phyloP scores from a whole-genome alignment of 345 rosid species.

The Excoecaria agallocha region DNA sequence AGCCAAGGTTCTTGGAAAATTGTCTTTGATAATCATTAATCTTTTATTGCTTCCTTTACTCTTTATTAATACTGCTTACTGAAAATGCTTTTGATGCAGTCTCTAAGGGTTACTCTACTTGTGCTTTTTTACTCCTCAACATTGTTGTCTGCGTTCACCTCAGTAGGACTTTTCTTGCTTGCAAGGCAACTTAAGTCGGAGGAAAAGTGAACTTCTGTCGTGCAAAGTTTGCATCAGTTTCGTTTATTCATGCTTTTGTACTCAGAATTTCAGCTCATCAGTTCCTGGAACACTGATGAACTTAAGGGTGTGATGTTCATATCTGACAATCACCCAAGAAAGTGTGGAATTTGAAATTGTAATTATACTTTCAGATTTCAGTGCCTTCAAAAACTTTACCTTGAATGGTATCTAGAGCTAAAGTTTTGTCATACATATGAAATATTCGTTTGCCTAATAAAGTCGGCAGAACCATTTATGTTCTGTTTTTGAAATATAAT shows the following conservation, averaged over 20 bases:
- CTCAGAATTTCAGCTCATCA: not conserved
- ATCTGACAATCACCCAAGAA: not conserved
- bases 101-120: slow-evolving; percentile 73
- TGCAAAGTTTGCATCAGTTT: slow-evolving; percentile 12
- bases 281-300: not conserved
- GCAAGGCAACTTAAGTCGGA: slow-evolving; percentile 60
- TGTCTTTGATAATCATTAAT: not conserved
- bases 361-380: slow-evolving; percentile 4
- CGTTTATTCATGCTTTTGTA: slow-evolving; percentile 11
- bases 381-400: not conserved
- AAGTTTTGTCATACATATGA: not conserved
- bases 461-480: not conserved
- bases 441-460: not conserved
- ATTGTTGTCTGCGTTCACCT: slow-evolving; percentile 55
- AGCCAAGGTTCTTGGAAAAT: slow-evolving; percentile 54
- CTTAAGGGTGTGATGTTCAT: slow-evolving; percentile 3
- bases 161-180: slow-evolving; percentile 60
- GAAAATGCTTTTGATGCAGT: slow-evolving; percentile 50
- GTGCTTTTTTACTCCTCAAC: slow-evolving; percentile 57
- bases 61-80: not conserved
- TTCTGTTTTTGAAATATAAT: not conserved
- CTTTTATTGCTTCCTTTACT: slow-evolving; percentile 8
- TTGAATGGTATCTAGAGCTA: not conserved
- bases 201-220: slow-evolving; percentile 39
- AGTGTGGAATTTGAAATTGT: slow-evolving; percentile 5